Evolutionary conservation across 2,329 filamentous ascomycete genomes (phyloP), one percentile per base, ranked within the genome.

Genomic region (Cercospora brassicicola): DNA sequence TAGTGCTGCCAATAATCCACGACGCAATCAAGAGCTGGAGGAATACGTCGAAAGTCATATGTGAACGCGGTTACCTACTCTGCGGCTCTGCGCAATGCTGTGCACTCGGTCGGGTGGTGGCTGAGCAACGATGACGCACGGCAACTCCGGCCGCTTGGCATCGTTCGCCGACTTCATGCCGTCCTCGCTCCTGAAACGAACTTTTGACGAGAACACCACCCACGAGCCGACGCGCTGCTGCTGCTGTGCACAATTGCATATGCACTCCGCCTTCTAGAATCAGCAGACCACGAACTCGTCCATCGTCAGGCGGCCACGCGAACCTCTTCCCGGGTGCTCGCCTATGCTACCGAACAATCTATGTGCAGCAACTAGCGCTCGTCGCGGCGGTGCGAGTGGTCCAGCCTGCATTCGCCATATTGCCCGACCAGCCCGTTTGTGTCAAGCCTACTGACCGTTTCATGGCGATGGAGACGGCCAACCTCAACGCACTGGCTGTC

Each of bases 331-430:
- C 4, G 30, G 18, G 13, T 18, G 20, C 55, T 59, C 55, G 55
- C 55, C 31, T 59, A 23, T 23, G 55, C 55, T 59, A 7, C 30
- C 55, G 48, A 59, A 59, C 55, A 59, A 59, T 59, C 55, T 59
- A 59, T 36, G 18, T 59, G 55, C 55, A 11, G 31, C 55, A 31
- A 31, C 55, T 36, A 59, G 55, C 31, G 28, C 55, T 59, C 30
- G 26, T 18, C 4, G 10, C 28, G 18, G 18, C 15, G 30, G 31
- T 59, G 28, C 31, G 28, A 59, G 28, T 59, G 55, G 55, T 20
- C 28, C 15, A 36, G 31, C 55, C 28, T 59, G 31, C 18, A 23
- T 30, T 20, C 28, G 15, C 28, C 18, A 59, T 59, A 59, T 59
- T 31, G 31, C 13, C 31, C 55, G 28, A 23, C 18, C 55, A 31